Evolutionary conservation across 2,329 filamentous ascomycete species (phyloP), one percentile per base, ranked within the genome.

Genomic region (Ascomycota sp.): DNA sequence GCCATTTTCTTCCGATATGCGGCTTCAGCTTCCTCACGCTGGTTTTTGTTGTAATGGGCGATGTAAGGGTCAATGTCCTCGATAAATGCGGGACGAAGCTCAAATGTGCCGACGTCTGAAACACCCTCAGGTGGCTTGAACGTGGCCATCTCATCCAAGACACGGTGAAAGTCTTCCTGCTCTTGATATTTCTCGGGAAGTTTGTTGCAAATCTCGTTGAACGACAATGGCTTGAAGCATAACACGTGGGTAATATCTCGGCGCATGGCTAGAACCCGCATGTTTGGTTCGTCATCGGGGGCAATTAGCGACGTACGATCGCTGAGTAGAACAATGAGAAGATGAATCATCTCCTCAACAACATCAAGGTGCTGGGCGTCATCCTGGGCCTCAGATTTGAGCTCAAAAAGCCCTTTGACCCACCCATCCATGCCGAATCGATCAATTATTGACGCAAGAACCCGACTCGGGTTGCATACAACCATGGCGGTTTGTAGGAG

Each of bases 161-260:
- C 72, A 20, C 70, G 66, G 36, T 86, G 74, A 50, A 94, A 93
- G 34, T 83, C 76, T 38, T 93, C 82, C 36, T 81, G 75, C 33
- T 95, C 89, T 37, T 83, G 75, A 33, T 89, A 75, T 43, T 82
- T 81, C 44, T 98, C 89, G 0, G 83, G 81, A 12, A 98, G 61
- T 38, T 86, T 83, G 41, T 66, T 69, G 28, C 75, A 79, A 32
- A 98, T 75, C 39, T 95, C 89, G 8, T 86, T 92, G 56, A 89
- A 95, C 0, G 86, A 91, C 5, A 98, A 60, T 1, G 89, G 85
- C 52, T 91, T 92, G 63, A 95, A 95, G 57, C 86, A 95, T 20
- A 98, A 61, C 6, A 91, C 80, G 48, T 98, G 91, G 2, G 76
- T 79, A 37, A 98, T 79, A 43, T 98, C 91, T 29, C 83, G 75